Conservation (phyloP, 2,329 filamentous ascomycete species). For the Cordyceps tenuipes region DNA sequence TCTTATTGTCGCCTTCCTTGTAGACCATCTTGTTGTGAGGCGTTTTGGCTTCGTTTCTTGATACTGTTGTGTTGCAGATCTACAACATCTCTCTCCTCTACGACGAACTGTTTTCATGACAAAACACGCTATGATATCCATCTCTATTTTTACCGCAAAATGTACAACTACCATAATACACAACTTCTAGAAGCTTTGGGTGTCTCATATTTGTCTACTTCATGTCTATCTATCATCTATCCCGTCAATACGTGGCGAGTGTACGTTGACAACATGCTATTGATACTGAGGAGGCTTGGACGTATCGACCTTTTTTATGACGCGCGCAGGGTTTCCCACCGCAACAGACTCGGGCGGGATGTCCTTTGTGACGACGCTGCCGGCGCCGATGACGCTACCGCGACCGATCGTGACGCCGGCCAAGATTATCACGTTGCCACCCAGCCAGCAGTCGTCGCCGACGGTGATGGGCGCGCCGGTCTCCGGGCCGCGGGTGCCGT, state of each 20-base stretch:
- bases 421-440: conserved; percentile 61
- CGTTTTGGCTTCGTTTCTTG: conserved; percentile 3
- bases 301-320: conserved; percentile 37
- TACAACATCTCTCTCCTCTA: conserved; percentile 12
- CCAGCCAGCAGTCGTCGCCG: conserved; percentile 76
- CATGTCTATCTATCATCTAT: background rate
- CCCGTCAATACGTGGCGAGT: too few relatives aligned
- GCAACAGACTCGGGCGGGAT: conserved; percentile 52
- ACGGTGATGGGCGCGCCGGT: conserved; percentile 63
- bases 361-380: conserved; percentile 74
- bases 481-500: conserved; percentile 70
- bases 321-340: conserved; percentile 58
- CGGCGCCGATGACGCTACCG: conserved; percentile 68
- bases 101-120: conserved; percentile 6
- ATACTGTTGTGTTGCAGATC: background rate
- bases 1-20: background rate
- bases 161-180: conserved; percentile 15
- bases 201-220: background rate
- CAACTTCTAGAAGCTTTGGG: background rate
- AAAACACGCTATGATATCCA: conserved; percentile 31
- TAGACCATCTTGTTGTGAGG: background rate
- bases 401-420: conserved; percentile 71
- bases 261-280: background rate
- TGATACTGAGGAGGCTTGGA: conserved; percentile 7
- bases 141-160: conserved; percentile 16